Percentiles rank a stretch among this genome's conserved stretches.
Conservation (phyloP, 2,329 filamentous ascomycete species). For the Hypoxylon sp. region DNA sequence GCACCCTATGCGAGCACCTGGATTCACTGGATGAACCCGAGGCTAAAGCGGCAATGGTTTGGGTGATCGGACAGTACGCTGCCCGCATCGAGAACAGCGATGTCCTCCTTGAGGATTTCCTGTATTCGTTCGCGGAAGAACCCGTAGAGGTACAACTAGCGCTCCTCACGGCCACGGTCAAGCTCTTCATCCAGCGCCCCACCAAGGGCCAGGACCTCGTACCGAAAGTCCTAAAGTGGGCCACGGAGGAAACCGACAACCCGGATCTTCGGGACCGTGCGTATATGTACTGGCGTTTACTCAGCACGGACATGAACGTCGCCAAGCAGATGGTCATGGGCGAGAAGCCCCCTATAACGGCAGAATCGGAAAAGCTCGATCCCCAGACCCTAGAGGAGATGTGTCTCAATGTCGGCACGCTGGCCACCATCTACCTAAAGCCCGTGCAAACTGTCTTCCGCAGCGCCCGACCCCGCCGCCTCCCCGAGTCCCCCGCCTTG, state of each 20-base stretch:
- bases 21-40: conserved; percentile 97
- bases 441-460: conserved; percentile 98
- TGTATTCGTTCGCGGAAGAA: conserved; percentile 94
- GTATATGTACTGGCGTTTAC: conserved; percentile 99
- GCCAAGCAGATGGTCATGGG: conserved; percentile 96
- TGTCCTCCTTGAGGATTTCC: conserved; percentile 90
- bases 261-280: conserved; percentile 94
- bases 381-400: conserved; percentile 93
- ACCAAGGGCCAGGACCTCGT: conserved; percentile 95
- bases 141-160: conserved; percentile 95
- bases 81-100: conserved; percentile 98
- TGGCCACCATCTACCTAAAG: conserved; percentile 97
- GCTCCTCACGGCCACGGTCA: conserved; percentile 94
- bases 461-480: conserved; percentile 81
- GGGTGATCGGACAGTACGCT: conserved; percentile 98
- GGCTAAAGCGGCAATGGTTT: conserved; percentile 98
- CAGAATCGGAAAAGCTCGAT: conserved; percentile 94
- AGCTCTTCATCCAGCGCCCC: conserved; percentile 96
- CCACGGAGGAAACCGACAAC: conserved; percentile 99
- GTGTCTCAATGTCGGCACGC: conserved; percentile 94
- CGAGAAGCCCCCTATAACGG: conserved; percentile 94
- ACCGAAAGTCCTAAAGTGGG: conserved; percentile 96
- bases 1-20: conserved; percentile 93
- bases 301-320: conserved; percentile 89
- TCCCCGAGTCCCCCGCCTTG: conserved; percentile 86